These are phyloP conservation scores for bread wheat (Triticum aestivum) DNA, from an alignment of 176 grass and related monocot species.

Conservation along the genomic window DNA sequence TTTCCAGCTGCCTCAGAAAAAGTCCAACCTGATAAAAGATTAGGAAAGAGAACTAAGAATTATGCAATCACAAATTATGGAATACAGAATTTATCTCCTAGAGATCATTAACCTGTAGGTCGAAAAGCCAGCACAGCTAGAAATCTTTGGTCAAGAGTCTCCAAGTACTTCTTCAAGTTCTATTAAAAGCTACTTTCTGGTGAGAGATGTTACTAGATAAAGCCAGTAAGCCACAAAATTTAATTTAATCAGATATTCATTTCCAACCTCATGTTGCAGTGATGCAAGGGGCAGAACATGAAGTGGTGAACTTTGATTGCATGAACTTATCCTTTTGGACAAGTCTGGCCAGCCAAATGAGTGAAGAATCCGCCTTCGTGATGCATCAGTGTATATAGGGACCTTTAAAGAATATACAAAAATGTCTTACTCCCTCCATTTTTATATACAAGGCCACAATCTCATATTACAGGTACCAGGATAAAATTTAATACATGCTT, in stretches of 20 bases:
- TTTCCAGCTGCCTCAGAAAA: constrained; percentile 56
- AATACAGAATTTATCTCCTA: neutral
- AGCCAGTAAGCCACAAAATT: neutral
- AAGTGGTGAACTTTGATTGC: constrained; percentile 50
- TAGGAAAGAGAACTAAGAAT: constrained; percentile 2
- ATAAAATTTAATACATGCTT: too few species aligned
- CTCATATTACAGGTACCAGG: too few species aligned
- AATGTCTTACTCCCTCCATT: neutral
- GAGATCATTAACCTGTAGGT: constrained; percentile 60
- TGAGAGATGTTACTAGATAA: constrained; percentile 30
- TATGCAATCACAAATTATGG: neutral
- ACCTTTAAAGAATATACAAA: constrained; percentile 42
- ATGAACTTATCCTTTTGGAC: constrained; percentile 53
- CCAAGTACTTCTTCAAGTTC: constrained; percentile 64
- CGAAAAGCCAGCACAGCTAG: constrained; percentile 65
- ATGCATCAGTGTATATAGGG: constrained; percentile 71
- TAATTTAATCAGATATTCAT: constrained; percentile 16
- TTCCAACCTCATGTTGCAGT: constrained; percentile 56
- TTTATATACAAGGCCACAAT: too few species aligned
- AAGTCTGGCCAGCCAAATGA: constrained; percentile 70
- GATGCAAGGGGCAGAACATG: constrained; percentile 78
- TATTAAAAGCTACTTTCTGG: constrained; percentile 21
- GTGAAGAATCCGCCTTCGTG: constrained; percentile 69
- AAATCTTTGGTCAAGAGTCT: constrained; percentile 53
- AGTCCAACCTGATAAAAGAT: constrained; percentile 63